Base-by-base conservation (phyloP, 176 grass and related monocot species). In the Carex kokanica region DNA sequence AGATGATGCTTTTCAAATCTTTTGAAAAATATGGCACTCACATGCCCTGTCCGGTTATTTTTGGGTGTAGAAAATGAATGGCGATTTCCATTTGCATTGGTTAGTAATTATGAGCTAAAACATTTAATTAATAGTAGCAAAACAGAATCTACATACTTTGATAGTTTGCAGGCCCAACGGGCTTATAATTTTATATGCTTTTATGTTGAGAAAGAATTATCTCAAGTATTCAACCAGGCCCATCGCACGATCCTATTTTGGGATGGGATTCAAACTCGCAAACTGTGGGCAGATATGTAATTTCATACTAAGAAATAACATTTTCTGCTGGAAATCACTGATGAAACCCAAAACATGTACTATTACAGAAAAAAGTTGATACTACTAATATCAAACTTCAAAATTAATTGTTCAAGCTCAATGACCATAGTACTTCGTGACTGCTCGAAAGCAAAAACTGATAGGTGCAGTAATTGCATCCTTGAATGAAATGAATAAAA, bases 31-130 rank as follows among this genome's bases (percentile, higher is more conserved):
- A 57, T 23, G n/a, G 9, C 54, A 12, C 8, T 57, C 78, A 81
- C 78, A 81, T 81, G 57, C 78, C 3, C 17, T 81, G 78, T 62
- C 57, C 8, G 5, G 29, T 78, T 78, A 29, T 57, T 55, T 40
- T 62, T 81, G 32, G 9, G 9, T 43, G 18, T 0, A 34, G 18
- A 0, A 40, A 21, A 58, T 79, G 25, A 79, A 43, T 56, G 12
- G 17, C n/a, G n/a, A n/a, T n/a, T n/a, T n/a, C n/a, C 8, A 56
- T 79, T 32, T 79, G 29, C 25, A 10, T 38, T 34, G 38, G 18
- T 45, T 47, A 34, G 43, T 8, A 11, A 17, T 36, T 32, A 1
- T 13, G 6, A 20, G 56, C 17, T 18, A 5, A 5, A 18, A 58
- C 17, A 9, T 25, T 63, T 12, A 25, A 63, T 24, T 3, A 69